phyloP scores from a whole-genome alignment of 2,329 filamentous ascomycete genomes.

The Talaromyces pinophilus region DNA sequence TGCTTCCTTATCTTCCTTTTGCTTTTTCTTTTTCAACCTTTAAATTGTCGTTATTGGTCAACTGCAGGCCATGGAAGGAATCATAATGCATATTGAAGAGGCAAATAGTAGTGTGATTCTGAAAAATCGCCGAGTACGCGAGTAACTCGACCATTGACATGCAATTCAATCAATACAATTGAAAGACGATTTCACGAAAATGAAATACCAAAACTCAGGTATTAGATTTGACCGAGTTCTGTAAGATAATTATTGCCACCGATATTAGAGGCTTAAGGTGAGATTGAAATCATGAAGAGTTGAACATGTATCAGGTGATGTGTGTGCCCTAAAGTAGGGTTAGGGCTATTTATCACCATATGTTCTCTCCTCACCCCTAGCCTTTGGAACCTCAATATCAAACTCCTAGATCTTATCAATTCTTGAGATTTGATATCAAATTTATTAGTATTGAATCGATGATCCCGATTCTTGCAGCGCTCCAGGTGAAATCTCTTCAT shows the following conservation, averaged over 20 bases:
- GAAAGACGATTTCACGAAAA: not conserved
- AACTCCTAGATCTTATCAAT: not conserved
- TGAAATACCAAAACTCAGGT: conserved; percentile 10
- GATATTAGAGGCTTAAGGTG: not conserved
- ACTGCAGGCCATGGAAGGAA: not conserved
- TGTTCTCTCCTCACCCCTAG: not conserved
- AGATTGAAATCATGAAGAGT: not conserved
- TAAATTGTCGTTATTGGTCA: not conserved
- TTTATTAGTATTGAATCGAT: not conserved
- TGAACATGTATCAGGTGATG: not conserved
- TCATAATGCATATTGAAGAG: conserved; percentile 5
- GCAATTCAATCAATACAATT: not conserved
- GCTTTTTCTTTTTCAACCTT: not conserved
- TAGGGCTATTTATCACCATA: not conserved
- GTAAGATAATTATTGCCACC: not conserved
- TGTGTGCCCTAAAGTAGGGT: conserved; percentile 5
- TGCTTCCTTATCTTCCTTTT: not conserved
- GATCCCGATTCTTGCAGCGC: not conserved
- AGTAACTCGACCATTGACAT: not conserved
- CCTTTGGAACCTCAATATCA: not conserved
- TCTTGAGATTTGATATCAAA: not conserved
- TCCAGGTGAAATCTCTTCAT: not conserved
- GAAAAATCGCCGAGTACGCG: not conserved
- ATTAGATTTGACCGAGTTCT: not conserved
- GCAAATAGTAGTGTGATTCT: conserved; percentile 1